Base-by-base conservation (phyloP, 129 eudicot species). In the Glebionis coronaria region DNA sequence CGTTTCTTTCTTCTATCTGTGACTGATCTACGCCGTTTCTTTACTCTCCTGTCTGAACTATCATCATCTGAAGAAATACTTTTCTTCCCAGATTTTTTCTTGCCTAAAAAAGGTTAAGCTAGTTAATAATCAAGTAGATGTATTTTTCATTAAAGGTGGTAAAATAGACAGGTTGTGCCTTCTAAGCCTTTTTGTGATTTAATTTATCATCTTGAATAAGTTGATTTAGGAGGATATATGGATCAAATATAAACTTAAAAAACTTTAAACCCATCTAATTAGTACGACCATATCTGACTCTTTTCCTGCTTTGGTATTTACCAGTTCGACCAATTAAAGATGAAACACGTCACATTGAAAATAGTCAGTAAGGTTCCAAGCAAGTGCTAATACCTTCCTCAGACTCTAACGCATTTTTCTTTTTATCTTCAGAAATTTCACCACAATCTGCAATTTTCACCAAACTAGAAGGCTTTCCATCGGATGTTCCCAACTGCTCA, bases 391-490 rank as follows among this genome's bases (percentile, higher is more conserved):
- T 68, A 93, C 96, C 98, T 86, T 86, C 86, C 44, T 69, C 82
- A 13, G 82, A 76, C 21, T 40, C 84, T 51, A 40, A 60, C 12
- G 52, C 73, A 42, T 78, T 56, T 29, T 64, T 65, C 57, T 44
- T 69, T 72, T 80, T 84, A 28, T 35, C 73, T 56, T 74, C 83
- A 57, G 83, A 61, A 38, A 65, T 61, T 70, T 94, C 97, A 73
- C 99, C 99, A 63, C 93, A 94, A 57, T 83, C 90, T 7, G 70
- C 68, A 71, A 90, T 82, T 76, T 79, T 84, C 18, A 94, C 97
- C 50, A 70, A 47, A 45, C 84, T 80, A 13, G 82, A 59, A 77
- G 97, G 88, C 69, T 69, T 76, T 57, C 99, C 99, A 60, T 75
- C 85, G 71, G 80, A 51, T 40, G 95, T 65, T 56, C 99, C 99